Conservation (phyloP, 805 yeast species). For the Metschnikowia peoriensis region DNA sequence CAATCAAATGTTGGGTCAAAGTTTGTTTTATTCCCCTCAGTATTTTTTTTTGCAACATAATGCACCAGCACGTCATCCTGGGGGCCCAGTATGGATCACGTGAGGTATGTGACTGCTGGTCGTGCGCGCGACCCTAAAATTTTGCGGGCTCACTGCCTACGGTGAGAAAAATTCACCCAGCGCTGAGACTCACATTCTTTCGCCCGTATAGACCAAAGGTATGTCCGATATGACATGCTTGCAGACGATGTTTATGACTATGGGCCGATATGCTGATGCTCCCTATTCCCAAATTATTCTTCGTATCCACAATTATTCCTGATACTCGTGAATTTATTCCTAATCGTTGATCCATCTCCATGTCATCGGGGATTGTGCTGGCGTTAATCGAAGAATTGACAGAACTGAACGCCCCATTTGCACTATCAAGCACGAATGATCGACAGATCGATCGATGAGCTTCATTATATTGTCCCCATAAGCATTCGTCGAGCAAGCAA, state of each 20-base stretch:
- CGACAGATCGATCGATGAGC: neutral
- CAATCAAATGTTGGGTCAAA: no score
- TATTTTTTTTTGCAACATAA: no score
- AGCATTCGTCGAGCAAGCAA: neutral
- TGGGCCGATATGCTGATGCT: neutral
- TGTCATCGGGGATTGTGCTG: no score
- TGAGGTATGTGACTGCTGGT: conserved; percentile 19
- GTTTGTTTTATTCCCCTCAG: no score
- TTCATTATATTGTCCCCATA: neutral
- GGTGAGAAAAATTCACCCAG: conserved; percentile 12
- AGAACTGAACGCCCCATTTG: no score
- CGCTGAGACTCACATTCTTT: conserved; percentile 3
- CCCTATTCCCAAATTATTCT: neutral
- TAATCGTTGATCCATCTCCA: no score
- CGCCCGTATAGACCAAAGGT: conserved; percentile 16
- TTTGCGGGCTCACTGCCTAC: conserved; percentile 13
- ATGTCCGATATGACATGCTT: conserved; percentile 10
- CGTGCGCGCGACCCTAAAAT: conserved; percentile 16
- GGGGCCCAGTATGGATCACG: conserved; percentile 8
- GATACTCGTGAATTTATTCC: neutral
- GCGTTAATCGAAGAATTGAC: no score
- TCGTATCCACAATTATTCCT: neutral
- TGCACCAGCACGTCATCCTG: neutral
- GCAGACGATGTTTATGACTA: neutral
- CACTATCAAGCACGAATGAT: no score